Evolutionary conservation across 164 flowering plant genomes (phyloP).

Genomic region (Stephania yunnanensis): DNA sequence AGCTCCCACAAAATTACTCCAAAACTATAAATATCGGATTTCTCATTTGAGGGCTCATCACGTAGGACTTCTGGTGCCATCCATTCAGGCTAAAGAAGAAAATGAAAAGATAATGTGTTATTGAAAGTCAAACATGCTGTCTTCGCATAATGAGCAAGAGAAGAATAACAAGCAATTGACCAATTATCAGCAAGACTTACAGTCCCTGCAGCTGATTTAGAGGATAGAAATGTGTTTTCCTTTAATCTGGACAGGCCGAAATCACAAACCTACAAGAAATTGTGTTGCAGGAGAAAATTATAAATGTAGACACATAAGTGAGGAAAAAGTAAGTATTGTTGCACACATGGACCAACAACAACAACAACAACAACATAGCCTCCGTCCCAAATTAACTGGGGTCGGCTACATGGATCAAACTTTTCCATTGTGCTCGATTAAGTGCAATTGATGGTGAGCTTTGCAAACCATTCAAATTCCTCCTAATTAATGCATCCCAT

Average conservation of each 20-base stretch:
- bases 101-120: background rate
- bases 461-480: too few species aligned
- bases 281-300: background rate
- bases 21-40: constrained; percentile 88
- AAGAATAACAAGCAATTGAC: background rate
- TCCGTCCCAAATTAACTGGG: too few species aligned
- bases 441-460: too few species aligned
- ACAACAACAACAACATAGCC: too few species aligned
- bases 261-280: constrained; percentile 70
- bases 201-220: constrained; percentile 98
- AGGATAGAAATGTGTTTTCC: constrained; percentile 90
- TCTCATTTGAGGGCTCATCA: constrained; percentile 93
- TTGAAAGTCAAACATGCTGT: background rate
- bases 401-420: too few species aligned
- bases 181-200: constrained; percentile 44
- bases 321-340: background rate
- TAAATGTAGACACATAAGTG: background rate
- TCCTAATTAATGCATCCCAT: too few species aligned
- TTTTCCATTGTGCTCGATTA: too few species aligned
- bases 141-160: background rate
- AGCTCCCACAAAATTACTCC: constrained; percentile 95
- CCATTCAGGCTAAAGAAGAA: constrained; percentile 79
- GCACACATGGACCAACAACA: background rate
- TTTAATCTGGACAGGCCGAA: constrained; percentile 96
- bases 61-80: constrained; percentile 99